phyloP scores from a whole-genome alignment of 1,284 basidiomycete genomes.

The Rhodotorula sp. region DNA sequence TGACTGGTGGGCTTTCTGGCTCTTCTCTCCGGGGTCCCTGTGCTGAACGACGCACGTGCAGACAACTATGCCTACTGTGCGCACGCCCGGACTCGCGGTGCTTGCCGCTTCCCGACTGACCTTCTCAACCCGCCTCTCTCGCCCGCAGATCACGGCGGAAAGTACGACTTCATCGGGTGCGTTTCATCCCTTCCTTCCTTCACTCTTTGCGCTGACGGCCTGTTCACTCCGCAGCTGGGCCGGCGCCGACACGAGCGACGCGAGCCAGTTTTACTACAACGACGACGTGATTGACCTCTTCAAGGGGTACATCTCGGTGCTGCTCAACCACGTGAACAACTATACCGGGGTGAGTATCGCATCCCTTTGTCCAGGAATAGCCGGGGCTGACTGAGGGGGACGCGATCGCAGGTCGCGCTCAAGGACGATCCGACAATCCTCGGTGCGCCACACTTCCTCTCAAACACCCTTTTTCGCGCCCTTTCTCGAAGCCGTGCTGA shows the following conservation, averaged over 20 bases:
- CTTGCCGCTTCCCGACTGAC: neutral
- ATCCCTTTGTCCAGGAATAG: neutral
- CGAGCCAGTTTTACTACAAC: slow-evolving; percentile 42
- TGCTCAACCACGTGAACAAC: slow-evolving; percentile 43
- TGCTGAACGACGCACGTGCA: neutral
- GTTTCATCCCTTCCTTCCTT: neutral
- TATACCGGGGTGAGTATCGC: slow-evolving; percentile 39
- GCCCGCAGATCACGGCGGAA: slow-evolving; percentile 39
- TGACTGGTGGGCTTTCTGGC: slow-evolving; percentile 44
- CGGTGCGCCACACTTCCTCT: slow-evolving; percentile 22
- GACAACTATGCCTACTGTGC: slow-evolving; percentile 41
- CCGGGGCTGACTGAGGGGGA: neutral
- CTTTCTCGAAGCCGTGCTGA: too few relatives aligned
- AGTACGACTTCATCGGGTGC: slow-evolving; percentile 43
- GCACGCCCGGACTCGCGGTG: neutral
- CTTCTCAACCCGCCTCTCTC: neutral
- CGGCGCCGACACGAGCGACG: slow-evolving; percentile 37
- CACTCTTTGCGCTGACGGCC: neutral
- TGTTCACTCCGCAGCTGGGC: slow-evolving; percentile 25
- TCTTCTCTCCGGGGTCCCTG: too few relatives aligned
- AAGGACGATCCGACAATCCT: slow-evolving; percentile 43
- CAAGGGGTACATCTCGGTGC: slow-evolving; percentile 43
- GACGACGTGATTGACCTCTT: slow-evolving; percentile 38
- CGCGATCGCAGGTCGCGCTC: slow-evolving; percentile 33
- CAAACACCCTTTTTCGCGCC: too few relatives aligned